Base-by-base conservation (phyloP, 768 basidiomycete genomes). In the Daedalea quercina region DNA sequence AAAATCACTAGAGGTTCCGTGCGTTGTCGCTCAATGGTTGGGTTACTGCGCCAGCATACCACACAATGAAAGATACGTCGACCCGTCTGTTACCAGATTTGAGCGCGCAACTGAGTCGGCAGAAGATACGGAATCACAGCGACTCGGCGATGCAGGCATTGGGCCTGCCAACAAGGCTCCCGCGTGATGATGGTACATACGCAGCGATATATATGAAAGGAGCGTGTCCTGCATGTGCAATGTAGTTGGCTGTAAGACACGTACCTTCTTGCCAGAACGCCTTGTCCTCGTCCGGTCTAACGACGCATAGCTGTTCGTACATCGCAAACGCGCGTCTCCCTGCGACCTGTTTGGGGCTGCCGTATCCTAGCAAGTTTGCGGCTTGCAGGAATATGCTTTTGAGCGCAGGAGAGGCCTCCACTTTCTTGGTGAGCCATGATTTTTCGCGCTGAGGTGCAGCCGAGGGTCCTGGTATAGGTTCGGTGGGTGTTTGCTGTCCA, bases 251-350 rank as follows among this genome's bases (percentile, higher is more conserved):
- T 4, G 25, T 25, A 25, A 12, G 49, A n/a, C 24, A 46, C 41
- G 34, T 63, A 84, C 87, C 80, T 50, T 82, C 67, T 59, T 73
- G 76, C 87, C 87, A 89, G 63, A 87, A 87, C 4, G 61, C 66
- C 12, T 59, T 66, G 54, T 86, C 81, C 52, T 80, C 72, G 54
- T 87, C 86, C 17, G 84, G 77, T 44, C 69, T 75, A 15, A 70
- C 64, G 1, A 78, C 76, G 59, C 82, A 84, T 8, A 85, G 60
- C 17, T 74, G 65, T 47, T 79, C 73, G 61, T 88, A 88, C 46
- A 87, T 60, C 17, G 68, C 68, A 37, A 82, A 76, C 2, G 82
- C 73, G n/a, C 83, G 71, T 47, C 79, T 62, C 20, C 77, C 85
- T 0, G 84, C 82, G 2, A 81, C 57, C 56, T 88, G 84, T 56